These are phyloP conservation scores for Oldenlandia corymbosa DNA, from an alignment of 257 asterid species.

Conservation along the genomic window DNA sequence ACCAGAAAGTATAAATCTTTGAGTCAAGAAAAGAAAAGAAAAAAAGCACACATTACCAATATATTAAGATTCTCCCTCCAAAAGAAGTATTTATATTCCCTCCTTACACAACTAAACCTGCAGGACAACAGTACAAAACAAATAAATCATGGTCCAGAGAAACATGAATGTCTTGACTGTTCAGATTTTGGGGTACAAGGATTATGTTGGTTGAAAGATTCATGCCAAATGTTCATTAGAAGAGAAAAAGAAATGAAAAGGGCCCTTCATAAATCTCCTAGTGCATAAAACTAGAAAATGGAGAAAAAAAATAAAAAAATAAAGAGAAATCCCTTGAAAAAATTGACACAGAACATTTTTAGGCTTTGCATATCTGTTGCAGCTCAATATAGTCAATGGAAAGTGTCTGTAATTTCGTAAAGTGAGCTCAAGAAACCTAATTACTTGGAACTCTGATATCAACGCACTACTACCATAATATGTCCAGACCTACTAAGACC, in stretches of 20 bases:
- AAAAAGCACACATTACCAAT: slow-evolving; percentile 51
- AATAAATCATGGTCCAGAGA: neutral
- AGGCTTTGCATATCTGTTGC: no score
- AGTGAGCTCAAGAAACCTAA: no score
- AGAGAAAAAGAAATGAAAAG: no score
- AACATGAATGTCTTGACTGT: slow-evolving; percentile 14
- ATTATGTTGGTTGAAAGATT: no score
- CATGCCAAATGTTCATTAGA: neutral
- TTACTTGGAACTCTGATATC: neutral
- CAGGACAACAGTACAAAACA: slow-evolving; percentile 17
- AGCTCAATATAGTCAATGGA: neutral
- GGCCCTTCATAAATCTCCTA: neutral
- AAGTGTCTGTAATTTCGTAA: no score
- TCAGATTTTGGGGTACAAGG: no score
- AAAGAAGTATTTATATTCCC: slow-evolving; percentile 91
- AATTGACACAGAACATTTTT: neutral
- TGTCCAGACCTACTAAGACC: neutral
- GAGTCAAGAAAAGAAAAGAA: slow-evolving; percentile 12
- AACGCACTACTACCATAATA: neutral
- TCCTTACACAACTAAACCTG: slow-evolving; percentile 91
- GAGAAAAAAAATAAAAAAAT: neutral
- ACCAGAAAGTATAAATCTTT: neutral
- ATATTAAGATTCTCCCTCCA: slow-evolving; percentile 74
- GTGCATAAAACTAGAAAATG: neutral
- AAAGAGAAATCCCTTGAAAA: neutral